Percentiles rank a stretch among this genome's conserved stretches.
phyloP scores from a whole-genome alignment of 805 yeast species.

The Yamadazyma paraphyllophila region DNA sequence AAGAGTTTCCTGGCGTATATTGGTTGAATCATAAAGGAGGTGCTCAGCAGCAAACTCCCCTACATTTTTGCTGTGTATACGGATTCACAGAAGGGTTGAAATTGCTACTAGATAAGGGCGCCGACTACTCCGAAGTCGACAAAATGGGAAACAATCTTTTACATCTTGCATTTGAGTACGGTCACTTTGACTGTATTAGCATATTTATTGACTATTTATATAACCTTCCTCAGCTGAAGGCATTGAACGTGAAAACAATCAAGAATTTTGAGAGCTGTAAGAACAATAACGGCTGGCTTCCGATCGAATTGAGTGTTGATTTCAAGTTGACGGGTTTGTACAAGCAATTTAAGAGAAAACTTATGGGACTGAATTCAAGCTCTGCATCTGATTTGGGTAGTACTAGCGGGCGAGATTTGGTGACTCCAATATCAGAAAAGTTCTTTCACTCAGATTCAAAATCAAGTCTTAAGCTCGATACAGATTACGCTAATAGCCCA shows the following conservation, averaged over 20 bases:
- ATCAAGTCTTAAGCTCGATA: conserved; percentile 1
- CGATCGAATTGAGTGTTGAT: conserved; percentile 30
- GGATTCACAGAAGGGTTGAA: conserved; percentile 39
- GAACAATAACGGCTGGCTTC: conserved; percentile 33
- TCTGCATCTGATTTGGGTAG: conserved; percentile 6
- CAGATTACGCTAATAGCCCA: background rate
- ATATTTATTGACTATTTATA: conserved; percentile 16
- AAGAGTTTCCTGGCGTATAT: conserved; percentile 37
- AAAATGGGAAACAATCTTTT: conserved; percentile 35
- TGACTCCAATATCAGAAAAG: background rate
- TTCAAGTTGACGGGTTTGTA: conserved; percentile 28
- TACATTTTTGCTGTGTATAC: conserved; percentile 33
- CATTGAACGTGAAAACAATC: conserved; percentile 13
- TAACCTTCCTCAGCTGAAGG: conserved; percentile 6
- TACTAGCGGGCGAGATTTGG: background rate
- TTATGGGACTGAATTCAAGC: conserved; percentile 5
- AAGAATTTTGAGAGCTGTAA: conserved; percentile 20
- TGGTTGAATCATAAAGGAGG: conserved; percentile 42
- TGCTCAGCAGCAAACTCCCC: conserved; percentile 29
- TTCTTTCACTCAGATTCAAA: background rate
- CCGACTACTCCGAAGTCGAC: conserved; percentile 31
- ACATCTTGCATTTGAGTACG: conserved; percentile 39
- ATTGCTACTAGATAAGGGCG: conserved; percentile 41
- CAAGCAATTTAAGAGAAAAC: conserved; percentile 20
- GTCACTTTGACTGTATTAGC: conserved; percentile 30